Evolutionary conservation across 176 grass and related monocot genomes (phyloP), one percentile per base, ranked within the genome.

Genomic region (Secale cereale): DNA sequence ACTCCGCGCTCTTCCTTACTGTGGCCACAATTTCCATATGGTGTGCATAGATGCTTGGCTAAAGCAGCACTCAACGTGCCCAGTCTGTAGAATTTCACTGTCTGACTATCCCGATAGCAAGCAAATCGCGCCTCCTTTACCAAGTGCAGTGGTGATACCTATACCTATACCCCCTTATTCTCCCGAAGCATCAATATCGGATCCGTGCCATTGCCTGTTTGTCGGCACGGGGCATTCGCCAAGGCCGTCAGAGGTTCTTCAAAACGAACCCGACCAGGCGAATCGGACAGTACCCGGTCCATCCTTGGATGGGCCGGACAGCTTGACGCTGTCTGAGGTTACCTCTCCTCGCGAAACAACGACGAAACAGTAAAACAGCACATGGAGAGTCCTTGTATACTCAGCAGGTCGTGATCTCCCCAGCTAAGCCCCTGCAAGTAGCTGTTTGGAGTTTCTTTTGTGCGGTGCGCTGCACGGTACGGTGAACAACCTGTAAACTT

Each of bases 1-100:
- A 17, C 76, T 97, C 20, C 88, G 92, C 40, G 20, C 75, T 48
- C 87, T 99, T 77, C 92, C 97, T 39, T 88, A 88, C 77, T 99
- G 97, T 37, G 82, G 92, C 45, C 97, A 99, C 43, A 84, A 83
- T 64, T 99, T 99, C 72, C 97, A 99, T 76, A 78, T 82, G 70
- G 65, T 70, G 29, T 97, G 97, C 89, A 94, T 99, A 79, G 92
- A 97, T 86, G 85, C 89, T 66, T 99, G 97, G 97, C 54, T 99
- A 28, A 91, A 88, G 76, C 94, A 94, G 76, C 91, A 99, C 60
- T 88, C 92, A 22, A 99, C 97, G 22, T 99, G 97, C 85, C 97
- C 97, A 23, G 89, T 99, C 8, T 99, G 97, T 91, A 92, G 97
- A 90, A 87, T 99, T 88, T 99, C 94, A 22, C 76, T 99, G 82